Percentiles rank a stretch among this genome's conserved stretches.
Evolutionary conservation across 345 rosid genomes (phyloP).

Genomic region (Aethionema arabicum): DNA sequence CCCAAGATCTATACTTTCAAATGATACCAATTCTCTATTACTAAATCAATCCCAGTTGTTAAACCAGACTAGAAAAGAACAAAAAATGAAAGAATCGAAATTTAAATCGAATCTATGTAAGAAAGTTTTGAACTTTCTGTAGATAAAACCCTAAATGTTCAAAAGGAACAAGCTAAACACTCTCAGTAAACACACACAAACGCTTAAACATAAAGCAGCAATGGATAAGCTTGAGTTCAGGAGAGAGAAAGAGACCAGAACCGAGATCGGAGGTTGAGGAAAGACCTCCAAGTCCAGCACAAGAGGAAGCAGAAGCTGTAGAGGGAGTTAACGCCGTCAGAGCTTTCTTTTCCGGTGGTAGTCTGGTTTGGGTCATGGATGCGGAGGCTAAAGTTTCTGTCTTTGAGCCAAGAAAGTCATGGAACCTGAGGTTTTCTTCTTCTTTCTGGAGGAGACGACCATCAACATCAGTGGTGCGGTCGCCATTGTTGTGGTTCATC

Average conservation of each 20-base stretch:
- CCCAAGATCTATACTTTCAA: constrained; percentile 11
- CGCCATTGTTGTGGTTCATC: constrained; percentile 42
- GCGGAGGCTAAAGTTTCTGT: constrained; percentile 40
- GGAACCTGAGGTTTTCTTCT: constrained; percentile 62
- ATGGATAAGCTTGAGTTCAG: not conserved
- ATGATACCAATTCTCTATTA: too few species aligned
- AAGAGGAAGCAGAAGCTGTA: constrained; percentile 53
- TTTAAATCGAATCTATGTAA: constrained; percentile 21
- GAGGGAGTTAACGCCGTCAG: constrained; percentile 46
- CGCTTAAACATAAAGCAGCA: constrained; percentile 10
- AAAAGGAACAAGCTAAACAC: constrained; percentile 20
- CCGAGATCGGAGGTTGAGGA: constrained; percentile 89
- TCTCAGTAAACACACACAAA: not conserved
- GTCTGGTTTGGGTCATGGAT: constrained; percentile 41
- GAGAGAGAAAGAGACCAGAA: constrained; percentile 44
- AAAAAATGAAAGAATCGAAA: constrained; percentile 11
- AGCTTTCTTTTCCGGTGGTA: constrained; percentile 32
- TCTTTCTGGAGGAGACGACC: constrained; percentile 36
- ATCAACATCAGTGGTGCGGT: constrained; percentile 20
- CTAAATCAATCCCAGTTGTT: constrained; percentile 6
- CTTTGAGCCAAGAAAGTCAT: constrained; percentile 85
- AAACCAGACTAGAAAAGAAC: constrained; percentile 1
- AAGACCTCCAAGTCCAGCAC: constrained; percentile 58
- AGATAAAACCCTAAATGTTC: constrained; percentile 17
- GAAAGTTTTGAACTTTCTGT: constrained; percentile 16